Percentiles rank a stretch among this genome's conserved stretches.
Conservation (phyloP, 1,139 yeast species). For the Lodderomyces theae region DNA sequence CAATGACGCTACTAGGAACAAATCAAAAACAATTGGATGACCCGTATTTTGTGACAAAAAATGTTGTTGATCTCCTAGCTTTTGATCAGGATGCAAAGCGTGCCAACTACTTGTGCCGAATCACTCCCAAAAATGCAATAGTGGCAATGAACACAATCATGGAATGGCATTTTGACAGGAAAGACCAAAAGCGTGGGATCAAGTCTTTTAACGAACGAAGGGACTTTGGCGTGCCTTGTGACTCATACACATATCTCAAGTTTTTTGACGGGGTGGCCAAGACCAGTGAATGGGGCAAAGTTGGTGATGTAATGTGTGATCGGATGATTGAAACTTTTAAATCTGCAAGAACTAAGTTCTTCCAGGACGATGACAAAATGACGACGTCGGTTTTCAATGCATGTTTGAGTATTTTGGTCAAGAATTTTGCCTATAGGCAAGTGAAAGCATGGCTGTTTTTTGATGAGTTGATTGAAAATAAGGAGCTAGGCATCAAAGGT, state of each 20-base stretch:
- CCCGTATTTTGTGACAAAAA: slow-evolving; percentile 51
- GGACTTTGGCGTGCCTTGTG: slow-evolving; percentile 56
- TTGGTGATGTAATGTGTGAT: slow-evolving; percentile 21
- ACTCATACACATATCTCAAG: slow-evolving; percentile 54
- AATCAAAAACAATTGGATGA: slow-evolving; percentile 55
- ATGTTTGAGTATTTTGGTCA: slow-evolving; percentile 34
- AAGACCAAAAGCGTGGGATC: slow-evolving; percentile 44
- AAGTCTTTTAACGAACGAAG: slow-evolving; percentile 52
- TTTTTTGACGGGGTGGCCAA: slow-evolving; percentile 58
- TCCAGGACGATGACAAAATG: slow-evolving; percentile 17
- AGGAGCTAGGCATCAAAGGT: slow-evolving; percentile 14
- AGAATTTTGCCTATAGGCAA: slow-evolving; percentile 34
- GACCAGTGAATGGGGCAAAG: slow-evolving; percentile 34
- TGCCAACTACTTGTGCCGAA: slow-evolving; percentile 50
- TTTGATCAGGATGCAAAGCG: slow-evolving; percentile 45
- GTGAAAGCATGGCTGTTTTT: slow-evolving; percentile 40
- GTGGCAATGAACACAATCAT: slow-evolving; percentile 63
- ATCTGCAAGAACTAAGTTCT: slow-evolving; percentile 10
- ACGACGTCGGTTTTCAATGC: slow-evolving; percentile 29
- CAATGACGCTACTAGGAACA: slow-evolving; percentile 55
- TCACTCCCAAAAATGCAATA: slow-evolving; percentile 46
- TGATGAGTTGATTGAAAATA: slow-evolving; percentile 25
- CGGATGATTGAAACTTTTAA: slow-evolving; percentile 26
- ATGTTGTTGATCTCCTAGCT: slow-evolving; percentile 48
- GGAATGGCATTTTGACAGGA: slow-evolving; percentile 43